Conservation (phyloP, 2,329 filamentous ascomycete genomes). For the Arthroderma sp. region DNA sequence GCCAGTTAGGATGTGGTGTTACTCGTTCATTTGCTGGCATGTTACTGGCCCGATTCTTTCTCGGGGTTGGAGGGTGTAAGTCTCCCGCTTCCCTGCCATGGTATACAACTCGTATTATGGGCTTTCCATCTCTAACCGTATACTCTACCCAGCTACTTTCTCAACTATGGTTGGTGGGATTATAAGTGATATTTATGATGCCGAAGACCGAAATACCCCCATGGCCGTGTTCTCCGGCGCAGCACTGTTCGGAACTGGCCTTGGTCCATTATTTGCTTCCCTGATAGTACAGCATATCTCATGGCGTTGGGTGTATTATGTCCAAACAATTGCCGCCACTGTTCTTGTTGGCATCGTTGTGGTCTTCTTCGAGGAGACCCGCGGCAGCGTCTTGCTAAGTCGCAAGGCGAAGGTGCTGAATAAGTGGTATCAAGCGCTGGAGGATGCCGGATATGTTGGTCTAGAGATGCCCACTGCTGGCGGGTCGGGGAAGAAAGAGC, state of each 20-base stretch:
- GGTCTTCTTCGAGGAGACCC: conserved; percentile 65
- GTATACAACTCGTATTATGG: neutral
- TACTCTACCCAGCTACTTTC: conserved; percentile 40
- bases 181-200: conserved; percentile 71
- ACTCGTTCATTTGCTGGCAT: conserved; percentile 59
- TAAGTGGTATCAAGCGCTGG: conserved; percentile 61
- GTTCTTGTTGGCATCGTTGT: conserved; percentile 51
- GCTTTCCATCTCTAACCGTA: neutral
- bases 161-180: conserved; percentile 89
- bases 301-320: conserved; percentile 85
- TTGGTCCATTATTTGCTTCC: conserved; percentile 60
- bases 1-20: conserved; percentile 60
- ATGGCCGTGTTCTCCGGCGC: conserved; percentile 80
- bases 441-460: conserved; percentile 48
- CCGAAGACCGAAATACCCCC: conserved; percentile 67
- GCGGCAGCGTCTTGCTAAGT: conserved; percentile 66
- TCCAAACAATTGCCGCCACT: conserved; percentile 60
- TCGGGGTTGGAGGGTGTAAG: conserved; percentile 62
- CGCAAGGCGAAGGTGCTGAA: conserved; percentile 63
- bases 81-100: conserved; percentile 8
- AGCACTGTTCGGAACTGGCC: conserved; percentile 65
- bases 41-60: conserved; percentile 60
- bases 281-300: conserved; percentile 52
- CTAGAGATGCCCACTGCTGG: conserved; percentile 33
- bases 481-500: conserved; percentile 16